A percentile compares a stretch with the other conserved stretches of the same genome.
These are phyloP conservation scores for Xylaria nigripes DNA, from an alignment of 495 filamentous ascomycete species.

Conservation along the genomic window DNA sequence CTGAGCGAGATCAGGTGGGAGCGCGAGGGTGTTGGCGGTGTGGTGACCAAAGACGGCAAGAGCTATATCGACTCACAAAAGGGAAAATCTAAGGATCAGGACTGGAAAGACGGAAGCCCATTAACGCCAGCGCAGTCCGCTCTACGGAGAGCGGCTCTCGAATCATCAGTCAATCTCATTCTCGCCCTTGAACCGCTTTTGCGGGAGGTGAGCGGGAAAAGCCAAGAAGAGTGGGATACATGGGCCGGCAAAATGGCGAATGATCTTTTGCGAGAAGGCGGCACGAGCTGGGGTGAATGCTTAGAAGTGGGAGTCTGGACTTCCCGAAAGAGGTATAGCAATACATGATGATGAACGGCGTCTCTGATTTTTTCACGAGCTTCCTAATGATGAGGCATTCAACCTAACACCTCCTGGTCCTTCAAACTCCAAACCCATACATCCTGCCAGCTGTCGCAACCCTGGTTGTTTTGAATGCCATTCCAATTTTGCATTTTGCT, in stretches of 20 bases:
- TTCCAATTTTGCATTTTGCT: not conserved
- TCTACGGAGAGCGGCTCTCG: constrained; percentile 66
- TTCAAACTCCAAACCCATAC: not conserved
- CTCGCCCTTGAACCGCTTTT: constrained; percentile 79
- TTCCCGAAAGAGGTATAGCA: constrained; percentile 56
- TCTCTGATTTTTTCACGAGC: not conserved
- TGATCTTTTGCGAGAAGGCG: constrained; percentile 69
- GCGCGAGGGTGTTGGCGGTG: constrained; percentile 55
- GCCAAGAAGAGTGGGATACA: constrained; percentile 83
- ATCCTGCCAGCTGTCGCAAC: not conserved
- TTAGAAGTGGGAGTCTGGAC: constrained; percentile 94
- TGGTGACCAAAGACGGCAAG: constrained; percentile 46
- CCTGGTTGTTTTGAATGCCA: not conserved
- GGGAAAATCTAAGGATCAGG: constrained; percentile 21
- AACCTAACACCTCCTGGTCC: not conserved
- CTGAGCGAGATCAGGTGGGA: constrained; percentile 87
- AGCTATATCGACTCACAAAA: constrained; percentile 38
- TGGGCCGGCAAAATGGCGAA: constrained; percentile 85
- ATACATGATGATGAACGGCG: constrained; percentile 4
- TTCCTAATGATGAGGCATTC: constrained; percentile 3
- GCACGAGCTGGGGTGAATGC: constrained; percentile 78
- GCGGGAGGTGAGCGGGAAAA: constrained; percentile 74
- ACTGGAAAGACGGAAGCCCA: constrained; percentile 22
- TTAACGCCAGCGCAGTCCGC: constrained; percentile 67
- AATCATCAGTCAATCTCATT: constrained; percentile 79